phyloP scores from a whole-genome alignment of 1,284 basidiomycete genomes.

The Sporisorium exsertum region DNA sequence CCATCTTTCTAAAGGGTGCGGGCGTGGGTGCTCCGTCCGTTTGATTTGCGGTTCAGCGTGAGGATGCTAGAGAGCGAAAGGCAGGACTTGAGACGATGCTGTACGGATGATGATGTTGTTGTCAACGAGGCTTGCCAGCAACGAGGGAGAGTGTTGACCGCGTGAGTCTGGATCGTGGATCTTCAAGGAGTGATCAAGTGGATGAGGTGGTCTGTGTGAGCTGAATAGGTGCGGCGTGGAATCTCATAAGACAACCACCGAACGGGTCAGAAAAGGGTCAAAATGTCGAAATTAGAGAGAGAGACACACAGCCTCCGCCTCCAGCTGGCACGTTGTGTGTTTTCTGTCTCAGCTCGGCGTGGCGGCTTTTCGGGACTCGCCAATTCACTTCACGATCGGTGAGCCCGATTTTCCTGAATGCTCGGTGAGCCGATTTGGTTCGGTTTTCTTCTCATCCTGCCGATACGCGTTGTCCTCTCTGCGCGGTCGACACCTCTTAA shows the following conservation, averaged over 20 bases:
- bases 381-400: no score
- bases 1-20: slow-evolving; percentile 12
- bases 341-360: no score
- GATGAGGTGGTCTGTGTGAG: slow-evolving; percentile 6
- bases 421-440: background rate
- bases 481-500: slow-evolving; percentile 4
- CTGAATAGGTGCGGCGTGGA: slow-evolving; percentile 15
- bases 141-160: no score
- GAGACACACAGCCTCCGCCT: background rate
- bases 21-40: background rate
- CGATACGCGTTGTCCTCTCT: slow-evolving; percentile 7
- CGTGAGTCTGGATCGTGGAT: no score
- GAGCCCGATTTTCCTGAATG: background rate
- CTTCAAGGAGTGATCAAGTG: background rate
- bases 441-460: background rate
- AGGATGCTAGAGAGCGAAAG: background rate
- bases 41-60: background rate
- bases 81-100: background rate
- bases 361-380: no score
- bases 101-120: background rate
- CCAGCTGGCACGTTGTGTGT: no score
- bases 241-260: slow-evolving; percentile 5
- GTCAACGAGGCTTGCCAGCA: no score
- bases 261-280: background rate
- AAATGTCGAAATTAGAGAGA: background rate